These are phyloP conservation scores for Dactylellina sp. DNA, from an alignment of 2,329 filamentous ascomycete species.

Conservation along the genomic window DNA sequence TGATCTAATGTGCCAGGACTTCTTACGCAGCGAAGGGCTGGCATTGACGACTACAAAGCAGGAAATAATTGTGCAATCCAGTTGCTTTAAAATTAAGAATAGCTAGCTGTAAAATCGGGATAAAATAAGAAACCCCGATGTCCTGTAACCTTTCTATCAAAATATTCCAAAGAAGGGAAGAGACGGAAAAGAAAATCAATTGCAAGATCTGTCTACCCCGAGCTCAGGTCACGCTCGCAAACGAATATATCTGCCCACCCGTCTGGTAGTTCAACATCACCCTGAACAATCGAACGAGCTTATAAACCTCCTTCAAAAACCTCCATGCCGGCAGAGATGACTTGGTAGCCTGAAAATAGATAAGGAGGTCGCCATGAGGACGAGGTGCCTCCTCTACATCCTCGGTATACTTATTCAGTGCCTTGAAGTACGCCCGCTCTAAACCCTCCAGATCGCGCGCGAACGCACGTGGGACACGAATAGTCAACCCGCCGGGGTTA, in stretches of 20 bases:
- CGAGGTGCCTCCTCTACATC: not conserved
- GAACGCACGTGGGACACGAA: slow-evolving; percentile 25
- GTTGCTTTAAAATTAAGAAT: no score
- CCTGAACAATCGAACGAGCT: slow-evolving; percentile 18
- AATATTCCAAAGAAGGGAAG: no score
- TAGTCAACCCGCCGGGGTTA: slow-evolving; percentile 10
- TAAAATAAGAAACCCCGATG: no score
- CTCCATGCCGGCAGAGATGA: slow-evolving; percentile 19
- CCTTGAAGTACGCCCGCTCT: slow-evolving; percentile 27
- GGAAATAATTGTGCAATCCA: no score
- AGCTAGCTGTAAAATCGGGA: no score
- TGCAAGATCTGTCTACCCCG: not conserved
- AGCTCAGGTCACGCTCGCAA: not conserved
- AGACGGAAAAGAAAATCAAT: no score
- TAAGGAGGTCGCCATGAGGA: slow-evolving; percentile 36
- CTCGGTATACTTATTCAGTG: slow-evolving; percentile 15
- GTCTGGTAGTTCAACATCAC: slow-evolving; percentile 15
- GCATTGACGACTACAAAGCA: no score
- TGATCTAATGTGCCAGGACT: no score
- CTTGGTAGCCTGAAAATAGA: slow-evolving; percentile 37
- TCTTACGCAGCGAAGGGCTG: no score
- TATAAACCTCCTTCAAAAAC: slow-evolving; percentile 29
- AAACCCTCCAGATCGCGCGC: slow-evolving; percentile 27
- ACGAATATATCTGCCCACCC: not conserved
- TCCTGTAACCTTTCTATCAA: no score